These are phyloP conservation scores for Eragrostis curvula DNA, from an alignment of 176 grass and related monocot species.

Conservation along the genomic window DNA sequence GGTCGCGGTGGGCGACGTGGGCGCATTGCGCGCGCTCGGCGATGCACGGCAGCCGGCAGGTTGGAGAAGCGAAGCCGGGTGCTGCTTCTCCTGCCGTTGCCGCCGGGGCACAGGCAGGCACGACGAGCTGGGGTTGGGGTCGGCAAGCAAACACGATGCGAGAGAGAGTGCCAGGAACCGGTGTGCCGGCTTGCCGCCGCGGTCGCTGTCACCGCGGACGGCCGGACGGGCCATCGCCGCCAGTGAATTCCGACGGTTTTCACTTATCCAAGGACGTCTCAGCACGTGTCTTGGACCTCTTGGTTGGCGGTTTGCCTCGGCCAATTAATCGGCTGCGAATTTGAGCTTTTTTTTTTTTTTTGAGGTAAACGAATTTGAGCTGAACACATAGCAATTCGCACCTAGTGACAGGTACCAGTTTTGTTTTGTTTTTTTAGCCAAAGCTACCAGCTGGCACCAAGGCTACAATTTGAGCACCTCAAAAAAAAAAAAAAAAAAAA, in stretches of 20 bases:
- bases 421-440: too few species aligned
- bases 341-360: neutral
- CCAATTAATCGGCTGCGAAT: too few species aligned
- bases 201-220: neutral
- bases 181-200: neutral
- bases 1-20: slow-evolving; percentile 24
- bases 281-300: neutral
- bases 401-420: too few species aligned
- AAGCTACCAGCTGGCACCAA: too few species aligned
- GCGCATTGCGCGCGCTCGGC: neutral
- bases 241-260: neutral
- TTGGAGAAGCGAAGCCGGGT: neutral
- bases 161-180: neutral
- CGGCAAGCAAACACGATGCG: neutral
- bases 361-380: neutral
- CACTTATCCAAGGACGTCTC: too few species aligned
- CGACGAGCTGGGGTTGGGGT: neutral
- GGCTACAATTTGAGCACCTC: too few species aligned
- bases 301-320: neutral
- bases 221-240: neutral
- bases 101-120: neutral
- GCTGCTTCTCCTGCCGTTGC: neutral
- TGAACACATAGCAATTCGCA: neutral
- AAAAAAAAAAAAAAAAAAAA: too few species aligned
- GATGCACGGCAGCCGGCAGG: too few species aligned